Conservation (phyloP, 108 stramenopile genomes). For the Skeletonema grethae region DNA sequence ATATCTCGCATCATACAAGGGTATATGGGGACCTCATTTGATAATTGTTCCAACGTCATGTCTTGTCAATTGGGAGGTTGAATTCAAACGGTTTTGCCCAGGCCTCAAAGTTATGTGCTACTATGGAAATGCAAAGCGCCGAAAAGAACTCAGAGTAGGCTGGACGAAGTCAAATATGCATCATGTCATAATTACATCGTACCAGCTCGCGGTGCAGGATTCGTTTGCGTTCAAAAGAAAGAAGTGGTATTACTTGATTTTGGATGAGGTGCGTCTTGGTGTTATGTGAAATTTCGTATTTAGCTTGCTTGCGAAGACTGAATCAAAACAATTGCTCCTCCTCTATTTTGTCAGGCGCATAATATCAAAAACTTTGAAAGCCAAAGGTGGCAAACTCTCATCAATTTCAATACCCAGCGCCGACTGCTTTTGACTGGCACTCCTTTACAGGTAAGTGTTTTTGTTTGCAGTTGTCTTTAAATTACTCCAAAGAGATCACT, state of each 20-base stretch:
- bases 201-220: conserved; percentile 97
- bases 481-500: not conserved
- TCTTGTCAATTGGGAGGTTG: conserved; percentile 98
- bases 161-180: conserved; percentile 94
- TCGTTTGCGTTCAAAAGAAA: conserved; percentile 93
- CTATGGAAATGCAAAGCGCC: conserved; percentile 92
- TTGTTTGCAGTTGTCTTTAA: not conserved
- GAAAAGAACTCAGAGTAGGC: conserved; percentile 90
- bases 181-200: conserved; percentile 97
- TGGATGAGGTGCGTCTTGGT: conserved; percentile 75
- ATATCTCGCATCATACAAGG: conserved; percentile 92
- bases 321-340: not conserved
- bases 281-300: not conserved
- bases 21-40: conserved; percentile 99
- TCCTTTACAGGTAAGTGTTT: conserved; percentile 72
- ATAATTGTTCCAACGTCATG: conserved; percentile 97
- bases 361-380: conserved; percentile 99
- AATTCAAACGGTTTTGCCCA: conserved; percentile 94
- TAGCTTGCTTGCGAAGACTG: not conserved
- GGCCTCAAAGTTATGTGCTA: conserved; percentile 94
- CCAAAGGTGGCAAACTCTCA: conserved; percentile 98
- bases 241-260: conserved; percentile 97
- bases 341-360: conserved; percentile 62
- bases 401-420: conserved; percentile 95
- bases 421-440: conserved; percentile 94